Base-by-base conservation (phyloP, 129 eudicot species). In the Centaurea solstitialis region DNA sequence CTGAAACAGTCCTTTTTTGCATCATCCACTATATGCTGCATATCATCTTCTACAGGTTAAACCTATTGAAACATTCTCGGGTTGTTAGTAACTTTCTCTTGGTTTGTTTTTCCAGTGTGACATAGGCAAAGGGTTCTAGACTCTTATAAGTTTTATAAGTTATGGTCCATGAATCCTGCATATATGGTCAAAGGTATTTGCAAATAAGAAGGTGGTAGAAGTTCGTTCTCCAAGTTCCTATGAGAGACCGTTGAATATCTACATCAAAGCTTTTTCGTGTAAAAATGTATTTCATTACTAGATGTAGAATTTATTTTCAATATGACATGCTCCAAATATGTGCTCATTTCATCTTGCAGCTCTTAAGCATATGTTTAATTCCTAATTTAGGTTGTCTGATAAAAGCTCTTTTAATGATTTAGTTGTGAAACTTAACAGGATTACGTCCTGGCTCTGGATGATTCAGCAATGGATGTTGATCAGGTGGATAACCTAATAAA, bases 401-500 rank as follows among this genome's bases (percentile, higher is more conserved):
- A 21, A 64, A 7, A 57, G 39, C 39, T 68, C 39, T 68, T 28
- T 50, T 81, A 81, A 21, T 61, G 53, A 7, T 83, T 26, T 70
- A 66, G 7, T 75, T 82, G 33, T 77, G 75, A 70, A 72, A 67
- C 68, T 77, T 85, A 7, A 39, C 88, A 96, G 99, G 85, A 81
- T 65, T 80, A 89, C 65, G 99, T 93, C 71, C 98, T 96, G 78
- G 83, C 92, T 24, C 85, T 96, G 89, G 99, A 96, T 73, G 99
- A 93, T 35, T 37, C 97, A 62, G 92, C 91, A 62, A 77, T 96
- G 76, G 95, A 91, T 89, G 88, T 81, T 76, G 99, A 96, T 86
- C 97, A 88, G 86, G 98, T 96, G 81, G 97, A 93, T 76, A 93
- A 96, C 87, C 95, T 96, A 76, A 89, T 96, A 80, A 96, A 93